These are phyloP conservation scores for Diaporthe sp. DNA, from an alignment of 2,329 filamentous ascomycete genomes.

Conservation along the genomic window DNA sequence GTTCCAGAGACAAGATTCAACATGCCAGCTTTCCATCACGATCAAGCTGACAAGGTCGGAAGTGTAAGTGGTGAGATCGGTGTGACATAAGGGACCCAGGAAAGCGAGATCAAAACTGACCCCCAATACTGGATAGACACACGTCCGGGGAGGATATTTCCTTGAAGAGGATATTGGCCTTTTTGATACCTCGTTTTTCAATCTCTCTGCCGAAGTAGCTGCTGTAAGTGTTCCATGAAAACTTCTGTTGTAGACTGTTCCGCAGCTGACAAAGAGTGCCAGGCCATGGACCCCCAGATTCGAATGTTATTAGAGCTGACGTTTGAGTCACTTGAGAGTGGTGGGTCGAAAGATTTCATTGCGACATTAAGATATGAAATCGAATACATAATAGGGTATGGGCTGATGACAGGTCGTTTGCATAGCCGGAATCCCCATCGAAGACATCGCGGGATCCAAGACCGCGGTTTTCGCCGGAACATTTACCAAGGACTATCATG, in stretches of 20 bases:
- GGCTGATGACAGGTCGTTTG: no score
- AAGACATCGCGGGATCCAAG: slow-evolving; percentile 48
- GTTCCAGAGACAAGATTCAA: not conserved
- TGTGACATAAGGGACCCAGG: not conserved
- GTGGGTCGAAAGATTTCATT: slow-evolving; percentile 39
- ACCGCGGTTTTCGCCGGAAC: slow-evolving; percentile 52
- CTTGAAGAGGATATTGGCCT: slow-evolving; percentile 47
- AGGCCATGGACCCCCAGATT: slow-evolving; percentile 52
- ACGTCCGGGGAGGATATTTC: slow-evolving; percentile 46
- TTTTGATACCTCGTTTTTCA: slow-evolving; percentile 50
- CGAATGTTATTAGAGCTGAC: slow-evolving; percentile 50
- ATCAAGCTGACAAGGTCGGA: not conserved
- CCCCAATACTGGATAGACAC: not conserved
- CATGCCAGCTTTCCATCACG: not conserved
- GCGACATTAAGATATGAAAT: not conserved
- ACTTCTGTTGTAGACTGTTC: not conserved
- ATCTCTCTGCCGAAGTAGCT: slow-evolving; percentile 48
- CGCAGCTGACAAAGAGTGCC: not conserved
- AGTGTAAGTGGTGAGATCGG: not conserved
- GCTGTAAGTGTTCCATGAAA: slow-evolving; percentile 37
- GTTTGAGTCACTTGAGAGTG: slow-evolving; percentile 50
- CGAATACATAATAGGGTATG: not conserved
- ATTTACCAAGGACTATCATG: slow-evolving; percentile 51
- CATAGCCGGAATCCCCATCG: slow-evolving; percentile 34
- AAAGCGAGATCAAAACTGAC: not conserved